These are phyloP conservation scores for Candida sanyaensis DNA, from an alignment of 1,139 yeast genomes.

Conservation along the genomic window DNA sequence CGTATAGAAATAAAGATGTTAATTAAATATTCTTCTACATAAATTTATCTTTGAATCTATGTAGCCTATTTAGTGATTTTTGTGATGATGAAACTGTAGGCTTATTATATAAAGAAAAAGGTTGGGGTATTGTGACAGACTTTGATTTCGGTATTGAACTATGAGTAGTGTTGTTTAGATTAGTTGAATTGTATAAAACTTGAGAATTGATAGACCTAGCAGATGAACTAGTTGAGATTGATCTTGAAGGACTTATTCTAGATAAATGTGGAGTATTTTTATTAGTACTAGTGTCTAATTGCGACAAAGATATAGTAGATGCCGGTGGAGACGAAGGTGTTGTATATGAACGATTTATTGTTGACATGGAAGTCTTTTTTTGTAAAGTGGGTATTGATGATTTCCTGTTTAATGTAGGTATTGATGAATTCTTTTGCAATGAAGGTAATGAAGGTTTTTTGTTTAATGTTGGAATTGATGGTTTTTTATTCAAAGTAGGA, in stretches of 20 bases:
- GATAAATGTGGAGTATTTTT: conserved; percentile 9
- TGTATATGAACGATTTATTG: conserved; percentile 13
- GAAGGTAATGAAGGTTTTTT: conserved; percentile 22
- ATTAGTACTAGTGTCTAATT: not conserved
- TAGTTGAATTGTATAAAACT: conserved; percentile 8
- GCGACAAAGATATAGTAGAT: conserved; percentile 4
- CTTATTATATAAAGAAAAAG: conserved; percentile 35
- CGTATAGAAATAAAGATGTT: not conserved
- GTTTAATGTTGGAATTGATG: conserved; percentile 16
- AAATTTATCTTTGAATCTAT: conserved; percentile 31
- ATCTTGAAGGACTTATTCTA: conserved; percentile 13
- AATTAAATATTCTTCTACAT: conserved; percentile 15
- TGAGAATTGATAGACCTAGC: conserved; percentile 2
- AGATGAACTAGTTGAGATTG: conserved; percentile 10
- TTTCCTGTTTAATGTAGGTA: conserved; percentile 13
- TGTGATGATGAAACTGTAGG: conserved; percentile 52
- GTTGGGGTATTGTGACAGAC: conserved; percentile 22
- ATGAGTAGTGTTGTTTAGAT: not conserved
- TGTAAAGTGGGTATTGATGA: conserved; percentile 15
- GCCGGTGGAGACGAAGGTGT: conserved; percentile 17
- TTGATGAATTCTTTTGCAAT: conserved; percentile 14
- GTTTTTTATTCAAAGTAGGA: conserved; percentile 17
- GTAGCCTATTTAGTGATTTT: conserved; percentile 34
- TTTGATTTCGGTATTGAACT: conserved; percentile 12
- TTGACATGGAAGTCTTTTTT: conserved; percentile 16